Base-by-base conservation (phyloP, 495 filamentous ascomycete species). In the Aspergillus bertholletiae region DNA sequence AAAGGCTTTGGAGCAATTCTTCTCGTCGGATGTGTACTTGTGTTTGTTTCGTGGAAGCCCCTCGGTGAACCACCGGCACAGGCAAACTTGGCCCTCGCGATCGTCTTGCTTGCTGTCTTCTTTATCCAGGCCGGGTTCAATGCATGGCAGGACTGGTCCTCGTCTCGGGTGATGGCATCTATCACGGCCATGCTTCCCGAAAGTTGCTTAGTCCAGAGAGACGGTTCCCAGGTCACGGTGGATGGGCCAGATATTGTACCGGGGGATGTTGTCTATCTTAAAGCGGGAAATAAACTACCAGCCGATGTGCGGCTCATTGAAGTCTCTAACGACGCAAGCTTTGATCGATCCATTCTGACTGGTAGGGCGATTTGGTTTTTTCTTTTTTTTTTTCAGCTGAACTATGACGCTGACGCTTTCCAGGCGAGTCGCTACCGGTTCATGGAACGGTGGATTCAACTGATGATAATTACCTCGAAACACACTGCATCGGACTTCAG, bases 391-490 rank as follows among this genome's bases (percentile, higher is more conserved):
- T n/a, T n/a, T n/a, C n/a, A n/a, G n/a, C n/a, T n/a, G n/a, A n/a
- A n/a, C n/a, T n/a, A n/a, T n/a, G n/a, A n/a, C 57, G 46, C 30
- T 49, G n/a, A 55, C 20, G 28, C 34, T n/a, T 41, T 28, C 26
- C 48, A 77, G 81, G 82, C 37, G 84, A 88, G 66, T 82, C 84
- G 12, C 65, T 78, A 13, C 82, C 83, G 15, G 65, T 88, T 8
- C 65, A 69, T 8, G 85, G 78, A 7, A 73, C 74, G 1, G 73
- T 84, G 0, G 76, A 86, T 9, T 77, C 71, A 1, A 85, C 81
- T 0, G 82, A 88, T 44, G 70, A 78, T 23, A 89, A 89, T 60
- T 89, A 85, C 57, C 82, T 90, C 26, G 87, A 89, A 59, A 88
- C 86, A n/a, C 75, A 76, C 28, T 84, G 80, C 60, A 85, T 89